These are phyloP conservation scores for Pichia heedii DNA, from an alignment of 805 yeast species.

Conservation along the genomic window DNA sequence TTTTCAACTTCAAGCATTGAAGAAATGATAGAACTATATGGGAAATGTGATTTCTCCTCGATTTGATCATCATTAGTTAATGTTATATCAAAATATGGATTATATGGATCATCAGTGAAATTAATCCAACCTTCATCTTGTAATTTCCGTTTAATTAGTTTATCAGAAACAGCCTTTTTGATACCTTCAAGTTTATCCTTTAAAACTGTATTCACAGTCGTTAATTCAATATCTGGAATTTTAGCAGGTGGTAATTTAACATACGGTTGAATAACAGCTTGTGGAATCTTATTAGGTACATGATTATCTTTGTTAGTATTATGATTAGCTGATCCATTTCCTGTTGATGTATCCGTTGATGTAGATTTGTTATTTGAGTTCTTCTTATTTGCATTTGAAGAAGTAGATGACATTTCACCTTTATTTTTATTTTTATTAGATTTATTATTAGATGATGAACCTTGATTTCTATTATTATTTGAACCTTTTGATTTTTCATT, in stretches of 20 bases:
- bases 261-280: conserved; percentile 59
- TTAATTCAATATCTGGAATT: conserved; percentile 85
- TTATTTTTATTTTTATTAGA: neutral
- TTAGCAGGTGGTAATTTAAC: conserved; percentile 83
- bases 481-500: neutral
- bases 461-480: neutral
- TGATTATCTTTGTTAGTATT: neutral
- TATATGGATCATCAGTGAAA: conserved; percentile 76
- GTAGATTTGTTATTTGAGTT: neutral
- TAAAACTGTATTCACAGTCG: conserved; percentile 68
- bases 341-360: neutral
- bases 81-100: conserved; percentile 68
- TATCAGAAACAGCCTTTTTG: conserved; percentile 76
- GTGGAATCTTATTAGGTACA: conserved; percentile 9
- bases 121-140: conserved; percentile 73
- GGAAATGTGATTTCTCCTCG: conserved; percentile 54
- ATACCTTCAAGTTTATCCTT: conserved; percentile 70
- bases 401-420: neutral
- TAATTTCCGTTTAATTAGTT: conserved; percentile 61
- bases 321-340: neutral
- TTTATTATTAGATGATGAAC: neutral
- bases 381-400: neutral
- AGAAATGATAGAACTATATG: conserved; percentile 72
- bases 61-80: conserved; percentile 36
- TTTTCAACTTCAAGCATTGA: conserved; percentile 58